Percentiles rank a stretch among this genome's conserved stretches.
Evolutionary conservation across 2,329 filamentous ascomycete species (phyloP).

Genomic region (Endothia cerciana): DNA sequence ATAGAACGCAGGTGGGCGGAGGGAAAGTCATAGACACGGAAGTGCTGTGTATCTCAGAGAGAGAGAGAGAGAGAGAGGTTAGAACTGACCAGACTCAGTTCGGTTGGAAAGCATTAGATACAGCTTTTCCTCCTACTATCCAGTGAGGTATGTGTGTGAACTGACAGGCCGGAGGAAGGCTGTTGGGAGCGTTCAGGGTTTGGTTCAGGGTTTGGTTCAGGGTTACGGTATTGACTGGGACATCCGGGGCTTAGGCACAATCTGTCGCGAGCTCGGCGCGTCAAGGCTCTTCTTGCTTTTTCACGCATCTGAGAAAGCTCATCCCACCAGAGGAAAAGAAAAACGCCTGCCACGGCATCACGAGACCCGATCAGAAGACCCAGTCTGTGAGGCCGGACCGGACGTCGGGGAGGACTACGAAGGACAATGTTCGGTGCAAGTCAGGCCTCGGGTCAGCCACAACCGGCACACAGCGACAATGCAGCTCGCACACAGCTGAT

Average conservation of each 20-base stretch:
- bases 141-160: too few relatives aligned
- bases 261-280: not conserved
- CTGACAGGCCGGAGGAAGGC: too few relatives aligned
- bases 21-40: too few relatives aligned
- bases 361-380: not conserved
- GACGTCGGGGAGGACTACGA: not conserved
- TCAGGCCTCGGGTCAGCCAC: not conserved
- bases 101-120: too few relatives aligned
- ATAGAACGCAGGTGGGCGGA: too few relatives aligned
- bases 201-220: not conserved
- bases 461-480: not conserved
- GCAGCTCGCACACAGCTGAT: constrained; percentile 44
- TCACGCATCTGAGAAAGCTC: not conserved
- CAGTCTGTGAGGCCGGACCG: not conserved
- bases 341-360: not conserved
- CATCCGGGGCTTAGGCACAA: not conserved
- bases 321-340: not conserved
- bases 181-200: too few relatives aligned
- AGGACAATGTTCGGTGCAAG: not conserved
- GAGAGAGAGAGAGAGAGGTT: too few relatives aligned
- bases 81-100: too few relatives aligned
- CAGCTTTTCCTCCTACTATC: too few relatives aligned
- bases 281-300: not conserved
- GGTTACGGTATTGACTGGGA: not conserved
- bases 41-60: too few relatives aligned